These are phyloP conservation scores for Aspergillus ruber DNA, from an alignment of 2,329 filamentous ascomycete species.

Conservation along the genomic window DNA sequence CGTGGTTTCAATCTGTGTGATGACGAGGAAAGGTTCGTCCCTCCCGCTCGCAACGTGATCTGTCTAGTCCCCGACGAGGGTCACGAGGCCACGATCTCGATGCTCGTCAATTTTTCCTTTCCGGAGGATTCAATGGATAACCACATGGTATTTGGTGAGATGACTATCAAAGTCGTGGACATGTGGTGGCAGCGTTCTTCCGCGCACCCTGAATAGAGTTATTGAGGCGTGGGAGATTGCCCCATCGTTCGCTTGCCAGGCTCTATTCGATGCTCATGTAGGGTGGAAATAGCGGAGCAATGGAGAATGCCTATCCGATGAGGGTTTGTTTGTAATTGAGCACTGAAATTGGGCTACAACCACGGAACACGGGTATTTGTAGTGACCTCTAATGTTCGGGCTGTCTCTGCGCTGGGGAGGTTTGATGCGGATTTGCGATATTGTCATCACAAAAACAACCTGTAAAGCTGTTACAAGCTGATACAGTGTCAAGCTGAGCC, in stretches of 20 bases:
- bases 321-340: too few relatives aligned
- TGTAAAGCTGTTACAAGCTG: too few relatives aligned
- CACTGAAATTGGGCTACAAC: too few relatives aligned
- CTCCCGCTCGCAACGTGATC: background rate
- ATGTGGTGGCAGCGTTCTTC: background rate
- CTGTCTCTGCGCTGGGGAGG: too few relatives aligned
- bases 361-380: too few relatives aligned
- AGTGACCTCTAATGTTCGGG: too few relatives aligned
- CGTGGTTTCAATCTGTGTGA: background rate
- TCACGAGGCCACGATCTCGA: background rate
- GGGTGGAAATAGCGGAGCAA: background rate
- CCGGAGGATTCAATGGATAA: background rate
- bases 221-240: background rate
- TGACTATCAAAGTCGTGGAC: background rate
- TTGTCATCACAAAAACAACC: too few relatives aligned
- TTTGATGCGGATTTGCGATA: too few relatives aligned
- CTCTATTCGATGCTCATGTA: background rate
- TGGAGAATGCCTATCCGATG: background rate
- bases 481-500: too few relatives aligned
- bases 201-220: background rate
- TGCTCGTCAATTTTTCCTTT: background rate
- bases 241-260: background rate
- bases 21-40: background rate
- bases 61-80: background rate
- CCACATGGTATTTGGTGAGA: background rate